Percentiles rank a stretch among this genome's conserved stretches.
Conservation (phyloP, 192 early-diverging fungal species). For the Obelidium mucronatum region DNA sequence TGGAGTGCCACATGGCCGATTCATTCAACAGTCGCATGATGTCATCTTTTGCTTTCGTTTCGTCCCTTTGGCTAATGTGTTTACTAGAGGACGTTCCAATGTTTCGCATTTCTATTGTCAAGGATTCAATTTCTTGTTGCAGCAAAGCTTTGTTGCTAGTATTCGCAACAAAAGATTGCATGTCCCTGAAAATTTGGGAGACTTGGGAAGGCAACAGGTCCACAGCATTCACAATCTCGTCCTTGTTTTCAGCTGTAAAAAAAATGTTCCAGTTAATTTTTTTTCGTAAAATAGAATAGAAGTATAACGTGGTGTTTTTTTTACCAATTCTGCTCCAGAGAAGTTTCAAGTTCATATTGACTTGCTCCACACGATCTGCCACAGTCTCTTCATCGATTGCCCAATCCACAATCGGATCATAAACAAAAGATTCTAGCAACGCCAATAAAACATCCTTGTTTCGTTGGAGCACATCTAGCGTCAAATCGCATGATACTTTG, state of each 20-base stretch:
- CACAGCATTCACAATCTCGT: not conserved
- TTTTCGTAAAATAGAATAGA: not conserved
- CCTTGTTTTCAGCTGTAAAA: not conserved
- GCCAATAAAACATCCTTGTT: conserved; percentile 56
- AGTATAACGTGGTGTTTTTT: too few relatives aligned
- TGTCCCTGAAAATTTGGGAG: not conserved
- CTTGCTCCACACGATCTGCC: conserved; percentile 37
- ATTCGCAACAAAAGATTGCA: not conserved
- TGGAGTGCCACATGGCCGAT: not conserved
- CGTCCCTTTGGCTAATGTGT: too few relatives aligned
- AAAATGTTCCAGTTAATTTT: not conserved
- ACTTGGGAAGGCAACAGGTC: not conserved
- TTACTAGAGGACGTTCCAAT: too few relatives aligned
- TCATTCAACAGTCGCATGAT: not conserved
- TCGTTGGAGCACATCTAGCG: conserved; percentile 43
- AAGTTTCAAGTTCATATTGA: conserved; percentile 57
- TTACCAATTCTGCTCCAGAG: conserved; percentile 52
- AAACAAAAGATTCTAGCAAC: conserved; percentile 61
- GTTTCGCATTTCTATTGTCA: not conserved
- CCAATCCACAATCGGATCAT: conserved; percentile 68
- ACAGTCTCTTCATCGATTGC: conserved; percentile 29
- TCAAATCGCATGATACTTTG: conserved; percentile 47
- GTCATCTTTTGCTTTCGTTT: not conserved
- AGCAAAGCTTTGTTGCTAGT: not conserved
- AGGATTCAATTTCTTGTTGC: not conserved